A percentile compares a stretch with the other conserved stretches of the same genome.
phyloP scores from a whole-genome alignment of 805 yeast species.

The Cephaloascus fragrans region DNA sequence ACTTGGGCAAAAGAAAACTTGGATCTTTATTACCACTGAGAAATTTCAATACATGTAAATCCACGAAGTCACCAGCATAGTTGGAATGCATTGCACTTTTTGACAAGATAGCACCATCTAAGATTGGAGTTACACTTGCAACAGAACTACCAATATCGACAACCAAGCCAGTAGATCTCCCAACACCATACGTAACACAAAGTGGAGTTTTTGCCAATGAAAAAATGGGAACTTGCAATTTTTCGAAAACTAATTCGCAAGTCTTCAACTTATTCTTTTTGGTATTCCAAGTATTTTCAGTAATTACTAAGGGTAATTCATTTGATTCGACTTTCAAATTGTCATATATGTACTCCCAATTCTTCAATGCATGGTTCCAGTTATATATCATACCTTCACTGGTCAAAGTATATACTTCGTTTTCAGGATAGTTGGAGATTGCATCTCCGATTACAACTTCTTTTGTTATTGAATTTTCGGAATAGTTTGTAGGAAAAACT shows the following conservation, averaged over 20 bases:
- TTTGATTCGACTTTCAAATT: constrained; percentile 39
- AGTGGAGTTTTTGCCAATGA: constrained; percentile 70
- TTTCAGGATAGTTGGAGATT: constrained; percentile 32
- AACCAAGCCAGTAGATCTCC: constrained; percentile 69
- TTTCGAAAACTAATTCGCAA: constrained; percentile 68
- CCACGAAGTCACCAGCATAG: constrained; percentile 80
- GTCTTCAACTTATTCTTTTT: constrained; percentile 45
- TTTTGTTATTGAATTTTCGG: constrained; percentile 17
- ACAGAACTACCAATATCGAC: constrained; percentile 71
- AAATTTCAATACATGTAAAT: constrained; percentile 47
- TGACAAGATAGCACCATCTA: constrained; percentile 61
- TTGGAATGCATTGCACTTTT: constrained; percentile 59
- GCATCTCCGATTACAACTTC: constrained; percentile 35
- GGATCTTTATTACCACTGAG: constrained; percentile 24
- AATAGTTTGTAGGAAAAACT: constrained; percentile 47
- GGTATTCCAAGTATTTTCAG: constrained; percentile 66
- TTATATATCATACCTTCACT: constrained; percentile 61
- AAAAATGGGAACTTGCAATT: constrained; percentile 64
- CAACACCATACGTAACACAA: constrained; percentile 69
- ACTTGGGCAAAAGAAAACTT: constrained; percentile 14
- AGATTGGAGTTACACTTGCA: constrained; percentile 64
- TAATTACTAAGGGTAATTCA: constrained; percentile 58
- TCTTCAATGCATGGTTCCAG: constrained; percentile 57
- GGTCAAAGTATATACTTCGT: constrained; percentile 48
- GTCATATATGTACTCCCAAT: constrained; percentile 60